Base-by-base conservation (phyloP, 2,329 filamentous ascomycete species). In the Aspergillus awamori region DNA sequence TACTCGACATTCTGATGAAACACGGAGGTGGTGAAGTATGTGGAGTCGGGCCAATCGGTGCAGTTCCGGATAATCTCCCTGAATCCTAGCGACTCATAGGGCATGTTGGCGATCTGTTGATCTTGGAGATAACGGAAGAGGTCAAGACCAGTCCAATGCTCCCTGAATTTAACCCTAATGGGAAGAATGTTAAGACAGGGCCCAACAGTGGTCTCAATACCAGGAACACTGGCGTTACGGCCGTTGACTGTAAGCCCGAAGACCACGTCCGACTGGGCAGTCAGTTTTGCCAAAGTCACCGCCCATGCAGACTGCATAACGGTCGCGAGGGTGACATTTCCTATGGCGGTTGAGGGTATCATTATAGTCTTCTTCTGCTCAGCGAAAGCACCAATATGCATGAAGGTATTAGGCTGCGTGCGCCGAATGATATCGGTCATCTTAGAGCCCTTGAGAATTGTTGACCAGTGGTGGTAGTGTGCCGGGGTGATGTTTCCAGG, bases 121-220 rank as follows among this genome's bases (percentile, higher is more conserved):
- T 82, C 76, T 72, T 87, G 84, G 20, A 87, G 79, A 59, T 79
- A 74, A 15, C 78, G 76, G 59, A 87, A 80, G 4, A 87, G 76
- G 58, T 87, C 83, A 2, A 79, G 63, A 0, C 77, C 83, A 3
- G 80, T 85, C 82, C 84, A 85, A 2, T 73, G 70, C 0, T 79
- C 67, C 2, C 78, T 75, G 67, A 90, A 85, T 28, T 76, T 76
- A 13, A 90, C 82, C 20, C 88, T 82, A 38, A 89, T 82, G 0
- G 88, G 88, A 1, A 88, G 81, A 69, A 89, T 87, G 67, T 90
- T 87, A 81, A 87, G 87, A 63, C 86, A 88, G 0, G 88, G 88
- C 0, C 88, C 88, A 49, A 86, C 81, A 51, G 89, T 84, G 57
- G 78, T 77, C 62, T 87, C 84, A 20, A 83, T 82, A 43, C 80